Evolutionary conservation across 1,139 yeast species (phyloP).

Genomic region (Pichia sp.): DNA sequence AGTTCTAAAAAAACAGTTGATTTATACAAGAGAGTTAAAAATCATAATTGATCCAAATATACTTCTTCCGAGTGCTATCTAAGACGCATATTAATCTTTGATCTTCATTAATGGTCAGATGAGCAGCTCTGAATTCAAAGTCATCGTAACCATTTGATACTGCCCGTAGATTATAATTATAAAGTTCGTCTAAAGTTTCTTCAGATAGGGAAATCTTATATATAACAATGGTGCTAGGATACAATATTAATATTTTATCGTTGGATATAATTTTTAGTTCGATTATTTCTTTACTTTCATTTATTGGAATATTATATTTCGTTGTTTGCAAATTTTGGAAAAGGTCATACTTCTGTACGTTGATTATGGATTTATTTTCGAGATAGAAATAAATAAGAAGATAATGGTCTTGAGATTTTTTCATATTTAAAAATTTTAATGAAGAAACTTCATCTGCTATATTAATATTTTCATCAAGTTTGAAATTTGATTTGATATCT

Average conservation of each 20-base stretch:
- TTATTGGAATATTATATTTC: neutral
- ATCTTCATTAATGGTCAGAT: conserved; percentile 1
- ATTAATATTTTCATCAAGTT: conserved; percentile 4
- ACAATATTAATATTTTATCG: neutral
- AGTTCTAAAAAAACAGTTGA: conserved; percentile 5
- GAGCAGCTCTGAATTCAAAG: neutral
- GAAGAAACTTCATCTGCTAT: neutral
- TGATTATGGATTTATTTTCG: neutral
- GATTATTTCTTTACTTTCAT: neutral
- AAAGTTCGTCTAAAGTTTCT: neutral
- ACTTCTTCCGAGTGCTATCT: conserved; percentile 36
- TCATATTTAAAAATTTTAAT: neutral
- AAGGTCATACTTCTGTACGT: neutral
- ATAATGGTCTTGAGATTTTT: neutral
- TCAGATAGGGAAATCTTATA: neutral
- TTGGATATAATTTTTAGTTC: conserved; percentile 14
- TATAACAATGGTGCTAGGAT: conserved; percentile 3
- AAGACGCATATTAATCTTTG: conserved; percentile 32
- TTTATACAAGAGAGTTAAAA: conserved; percentile 9
- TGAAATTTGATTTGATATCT: conserved; percentile 22
- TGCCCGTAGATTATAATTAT: neutral
- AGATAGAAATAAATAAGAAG: neutral
- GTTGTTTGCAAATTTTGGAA: neutral
- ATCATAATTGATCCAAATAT: conserved; percentile 21
- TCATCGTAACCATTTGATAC: neutral